Evolutionary conservation across 202 grass and related monocot species (phyloP), one percentile per base, ranked within the genome.

Genomic region (Sporobolus alterniflorus): DNA sequence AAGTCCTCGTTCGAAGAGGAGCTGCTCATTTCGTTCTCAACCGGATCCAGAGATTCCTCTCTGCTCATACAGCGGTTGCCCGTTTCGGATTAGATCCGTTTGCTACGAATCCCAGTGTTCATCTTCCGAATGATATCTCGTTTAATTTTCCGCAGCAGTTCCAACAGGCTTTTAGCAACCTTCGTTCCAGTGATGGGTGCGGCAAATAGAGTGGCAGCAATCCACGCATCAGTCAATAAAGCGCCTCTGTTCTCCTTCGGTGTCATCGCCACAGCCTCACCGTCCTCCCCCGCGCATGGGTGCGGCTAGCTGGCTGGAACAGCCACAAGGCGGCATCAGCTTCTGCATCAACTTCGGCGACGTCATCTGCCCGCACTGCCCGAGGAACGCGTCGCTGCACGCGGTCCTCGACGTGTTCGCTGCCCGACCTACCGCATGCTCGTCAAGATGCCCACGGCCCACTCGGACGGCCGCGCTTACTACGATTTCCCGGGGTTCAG

Each of bases 331-430:
- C 65, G 86, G 39, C 52, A 54, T 94, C 21, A 88, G 87, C 21
- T 97, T 97, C 76, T 92, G 83, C 0, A 74, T 97, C 32, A 94
- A 90, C 78, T 92, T 97, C 22, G 94, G 94, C 0, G 94, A 97
- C 81, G 90, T 90, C 25, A 57, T 97, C 26, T 91, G 94, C n/a
- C 87, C 91, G 0, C 90, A 80, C 85, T 94, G 94, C 51, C 91
- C 91, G 1, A 94, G 80, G 83, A 26, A 82, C n/a, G 74, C 87
- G 67, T 94, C 89, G 0, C 44, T 92, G 16, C 73, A n/a, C 15
- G 70, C 89, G 1, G 85, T 94, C 13, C 71, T 97, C 16, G 44
- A 75, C 2, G 94, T 92, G 60, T 97, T 97, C 26, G 85, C 20
- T 29, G 91, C 9, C 87, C 85, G 7, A 65, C 84, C 49, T 97